Evolutionary conservation across 129 eudicot species (phyloP), one percentile per base, ranked within the genome.

Genomic region (Flaveria linearis): DNA sequence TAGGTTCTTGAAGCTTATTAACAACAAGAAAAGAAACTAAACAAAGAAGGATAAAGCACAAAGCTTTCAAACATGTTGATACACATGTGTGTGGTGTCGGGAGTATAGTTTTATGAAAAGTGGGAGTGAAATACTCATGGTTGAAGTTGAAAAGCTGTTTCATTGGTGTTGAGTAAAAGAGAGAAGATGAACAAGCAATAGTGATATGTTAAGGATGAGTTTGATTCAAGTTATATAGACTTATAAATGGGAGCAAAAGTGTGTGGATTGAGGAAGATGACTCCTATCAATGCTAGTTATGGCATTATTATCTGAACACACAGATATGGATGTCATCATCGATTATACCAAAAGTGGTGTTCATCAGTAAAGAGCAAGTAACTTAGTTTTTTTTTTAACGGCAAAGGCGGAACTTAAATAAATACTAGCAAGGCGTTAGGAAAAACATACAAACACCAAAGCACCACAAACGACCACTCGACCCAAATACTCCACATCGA

Each of bases 1-100:
- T 66, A 7, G 53, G 76, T 17, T 80, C 81, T 68, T 76, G 74
- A 18, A 79, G 64, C 16, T 77, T 71, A 3, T 73, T 16, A 39
- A 87, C 69, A 64, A 84, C 74, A 45, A 75, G 42, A 60, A 62
- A 46, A 57, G 80, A 73, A 46, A 60, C 13, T 42, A 71, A 86
- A 68, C 42, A 73, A 13, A 88, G 67, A 56, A 81, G 56, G 22
- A 78, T 13, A 9, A 71, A 68, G 7, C 77, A 42, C 16, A 73
- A 18, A 18, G 66, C 23, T 20, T 75, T 84, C 23, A 82, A 20
- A 10, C 64, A 55, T 36, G 41, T 36, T 36, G 41, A 36, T 36
- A 36, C 41, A 36, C 41, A 36, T 36, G 41, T 36, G 7, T 36
- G 41, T 5, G 5, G 41, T 36, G 39, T 36, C 5, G 41, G 41